Base-by-base conservation (phyloP, 179 eudicot genomes). In the Sideroxylon spinosum region DNA sequence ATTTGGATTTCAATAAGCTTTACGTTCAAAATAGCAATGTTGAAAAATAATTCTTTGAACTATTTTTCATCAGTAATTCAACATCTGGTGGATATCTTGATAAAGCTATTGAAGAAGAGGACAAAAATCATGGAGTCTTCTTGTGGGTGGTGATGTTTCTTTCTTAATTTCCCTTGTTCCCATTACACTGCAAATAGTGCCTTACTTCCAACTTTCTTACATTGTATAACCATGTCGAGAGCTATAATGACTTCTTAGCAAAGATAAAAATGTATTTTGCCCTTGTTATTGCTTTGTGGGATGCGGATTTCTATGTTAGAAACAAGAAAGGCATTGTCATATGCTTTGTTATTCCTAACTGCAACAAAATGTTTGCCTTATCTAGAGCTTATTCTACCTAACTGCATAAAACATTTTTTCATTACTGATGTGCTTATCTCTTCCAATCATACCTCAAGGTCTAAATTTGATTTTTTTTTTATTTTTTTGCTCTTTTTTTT, bases 231-330 rank as follows among this genome's bases (percentile, higher is more conserved):
- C 89, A 87, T 71, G 84, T 87, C 28, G 89, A 87, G 75, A 86
- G 89, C 71, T 87, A 87, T 75, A 79, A 85, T 68, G 84, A 86
- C 63, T 72, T 86, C 65, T 82, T 87, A 23, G 87, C 89, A 64
- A 86, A 86, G 50, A 86, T 87, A 13, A 85, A 83, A 56, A 86
- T 76, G 19, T 86, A 82, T 78, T 86, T 86, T 59, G 64, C 84
- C 25, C 82, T 87, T 44, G 87, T 87, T 68, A 81, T 84, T 63
- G 81, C 86, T 26, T 80, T 56, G 70, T 86, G 89, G 89, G 87
- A 85, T 81, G 87, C 87, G 48, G 86, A 86, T 71, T 86, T 86
- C 76, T 86, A 86, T 75, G 78, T 86, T 75, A 86, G 84, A n/a
- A n/a, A 75, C n/a, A n/a, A n/a, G n/a, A n/a, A n/a, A n/a, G n/a